phyloP scores from a whole-genome alignment of 306 rosid genomes.

The Pterocarpus santalinus region DNA sequence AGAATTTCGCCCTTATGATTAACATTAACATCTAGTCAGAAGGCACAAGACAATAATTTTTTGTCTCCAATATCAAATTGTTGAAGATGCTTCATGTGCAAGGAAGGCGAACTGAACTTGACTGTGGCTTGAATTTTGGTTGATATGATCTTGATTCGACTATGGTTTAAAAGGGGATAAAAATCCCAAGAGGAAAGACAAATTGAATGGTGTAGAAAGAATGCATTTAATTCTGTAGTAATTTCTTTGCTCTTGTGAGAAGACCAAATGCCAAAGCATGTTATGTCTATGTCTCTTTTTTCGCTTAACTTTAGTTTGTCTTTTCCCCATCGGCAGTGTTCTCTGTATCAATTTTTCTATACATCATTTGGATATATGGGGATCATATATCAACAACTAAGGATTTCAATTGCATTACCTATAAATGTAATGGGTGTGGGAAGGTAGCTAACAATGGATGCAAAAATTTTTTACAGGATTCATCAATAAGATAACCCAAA shows the following conservation, averaged over 20 bases:
- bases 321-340: neutral
- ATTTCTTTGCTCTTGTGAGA: constrained; percentile 5
- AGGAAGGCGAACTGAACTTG: constrained; percentile 1
- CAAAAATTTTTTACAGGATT: no score
- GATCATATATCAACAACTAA: no score
- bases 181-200: neutral
- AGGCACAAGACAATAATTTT: neutral
- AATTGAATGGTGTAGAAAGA: neutral
- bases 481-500: no score
- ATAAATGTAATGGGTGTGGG: no score
- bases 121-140: neutral
- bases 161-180: neutral
- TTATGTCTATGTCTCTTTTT: neutral
- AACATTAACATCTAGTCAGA: constrained; percentile 1
- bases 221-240: neutral
- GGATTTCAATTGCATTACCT: no score
- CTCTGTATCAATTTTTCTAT: no score
- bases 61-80: neutral
- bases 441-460: no score
- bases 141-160: neutral
- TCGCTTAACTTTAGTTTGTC: neutral
- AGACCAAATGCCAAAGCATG: constrained; percentile 17
- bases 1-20: neutral
- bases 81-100: constrained; percentile 24
- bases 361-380: no score